phyloP scores from a whole-genome alignment of 225 moss, liverwort and hornwort genomes.

The Sphagnum contortum region DNA sequence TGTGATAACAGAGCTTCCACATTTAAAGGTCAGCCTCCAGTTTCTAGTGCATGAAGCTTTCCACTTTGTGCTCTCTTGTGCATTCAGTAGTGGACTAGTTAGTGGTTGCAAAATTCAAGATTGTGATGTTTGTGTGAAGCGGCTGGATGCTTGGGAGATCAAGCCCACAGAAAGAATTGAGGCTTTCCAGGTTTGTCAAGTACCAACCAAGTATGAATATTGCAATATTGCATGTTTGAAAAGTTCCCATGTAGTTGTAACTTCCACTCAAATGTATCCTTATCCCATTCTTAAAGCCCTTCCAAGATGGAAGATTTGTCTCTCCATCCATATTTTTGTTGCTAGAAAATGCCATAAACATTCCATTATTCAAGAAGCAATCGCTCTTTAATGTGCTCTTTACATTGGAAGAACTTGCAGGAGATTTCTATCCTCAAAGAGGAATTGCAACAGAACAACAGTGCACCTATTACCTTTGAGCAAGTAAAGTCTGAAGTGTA shows the following conservation, averaged over 20 bases:
- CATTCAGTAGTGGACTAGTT: not conserved
- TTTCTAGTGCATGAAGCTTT: too few relatives aligned
- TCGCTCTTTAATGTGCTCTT: too few relatives aligned
- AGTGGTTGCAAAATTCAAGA: not conserved
- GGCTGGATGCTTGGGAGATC: slow-evolving; percentile 63
- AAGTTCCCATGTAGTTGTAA: too few relatives aligned
- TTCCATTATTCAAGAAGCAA: too few relatives aligned
- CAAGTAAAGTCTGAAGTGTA: slow-evolving; percentile 35
- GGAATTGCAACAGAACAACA: slow-evolving; percentile 29
- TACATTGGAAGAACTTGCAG: slow-evolving; percentile 14
- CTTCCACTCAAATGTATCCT: too few relatives aligned
- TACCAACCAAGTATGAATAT: not conserved
- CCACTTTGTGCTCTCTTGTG: not conserved
- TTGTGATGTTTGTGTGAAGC: slow-evolving; percentile 14
- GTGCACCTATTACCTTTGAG: slow-evolving; percentile 2
- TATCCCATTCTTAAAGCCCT: not conserved
- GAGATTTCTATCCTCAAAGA: slow-evolving; percentile 33
- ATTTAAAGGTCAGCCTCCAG: slow-evolving; percentile 43
- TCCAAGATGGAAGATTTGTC: not conserved
- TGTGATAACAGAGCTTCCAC: slow-evolving; percentile 63
- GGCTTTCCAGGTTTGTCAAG: slow-evolving; percentile 51
- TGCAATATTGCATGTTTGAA: too few relatives aligned
- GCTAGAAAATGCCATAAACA: too few relatives aligned
- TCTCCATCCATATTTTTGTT: not conserved
- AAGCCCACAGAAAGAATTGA: slow-evolving; percentile 74